Percentiles rank a stretch among this genome's conserved stretches.
phyloP scores from a whole-genome alignment of 345 rosid genomes.

The Dovyalis caffra region DNA sequence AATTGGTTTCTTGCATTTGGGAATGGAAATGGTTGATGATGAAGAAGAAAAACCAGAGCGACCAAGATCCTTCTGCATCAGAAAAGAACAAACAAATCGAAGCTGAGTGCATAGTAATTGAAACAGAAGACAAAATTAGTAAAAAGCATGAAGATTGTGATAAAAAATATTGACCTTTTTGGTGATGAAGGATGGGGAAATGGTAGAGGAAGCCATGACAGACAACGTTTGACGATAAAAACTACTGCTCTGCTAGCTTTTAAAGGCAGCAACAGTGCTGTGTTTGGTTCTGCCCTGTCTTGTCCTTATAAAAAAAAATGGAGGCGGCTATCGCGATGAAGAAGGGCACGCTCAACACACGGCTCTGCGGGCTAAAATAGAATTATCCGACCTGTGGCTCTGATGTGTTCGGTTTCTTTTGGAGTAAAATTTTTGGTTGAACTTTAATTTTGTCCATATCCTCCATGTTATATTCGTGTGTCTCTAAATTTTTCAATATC shows the following conservation, averaged over 20 bases:
- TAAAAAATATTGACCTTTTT: not conserved
- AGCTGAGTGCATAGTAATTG: not conserved
- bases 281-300: not conserved
- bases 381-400: not conserved
- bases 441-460: too few species aligned
- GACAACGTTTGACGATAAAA: not conserved
- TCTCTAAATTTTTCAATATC: too few species aligned
- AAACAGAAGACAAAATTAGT: too few species aligned
- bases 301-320: not conserved
- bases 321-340: not conserved
- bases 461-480: too few species aligned
- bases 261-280: not conserved
- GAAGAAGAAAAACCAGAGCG: slow-evolving; percentile 39
- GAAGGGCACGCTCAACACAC: not conserved
- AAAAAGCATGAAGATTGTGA: not conserved
- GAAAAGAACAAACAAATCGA: not conserved
- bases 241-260: not conserved
- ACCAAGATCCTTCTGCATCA: slow-evolving; percentile 49
- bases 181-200: not conserved
- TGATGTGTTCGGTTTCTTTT: not conserved
- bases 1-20: slow-evolving; percentile 49
- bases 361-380: not conserved
- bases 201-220: not conserved
- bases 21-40: slow-evolving; percentile 38
- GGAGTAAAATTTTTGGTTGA: too few species aligned